These are phyloP conservation scores for Cystobasidium tubakii DNA, from an alignment of 768 basidiomycete genomes.

Conservation along the genomic window DNA sequence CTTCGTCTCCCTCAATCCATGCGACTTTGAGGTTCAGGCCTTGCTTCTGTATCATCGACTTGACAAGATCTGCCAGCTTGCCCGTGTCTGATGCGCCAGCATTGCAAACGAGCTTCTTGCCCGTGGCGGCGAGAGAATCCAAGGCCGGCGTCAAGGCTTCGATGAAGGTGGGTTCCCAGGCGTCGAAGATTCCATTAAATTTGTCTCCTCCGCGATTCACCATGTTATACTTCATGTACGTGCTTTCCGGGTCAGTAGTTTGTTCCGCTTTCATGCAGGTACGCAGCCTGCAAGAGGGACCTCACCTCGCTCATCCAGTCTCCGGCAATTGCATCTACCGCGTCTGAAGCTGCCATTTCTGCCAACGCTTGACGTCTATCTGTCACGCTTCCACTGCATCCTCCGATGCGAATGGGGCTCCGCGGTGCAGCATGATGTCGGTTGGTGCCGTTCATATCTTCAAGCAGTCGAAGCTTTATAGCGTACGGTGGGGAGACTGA, in stretches of 20 bases:
- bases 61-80: not conserved
- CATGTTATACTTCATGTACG: slow-evolving; percentile 11
- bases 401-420: not conserved
- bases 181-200: not conserved
- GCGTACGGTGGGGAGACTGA: too few species aligned
- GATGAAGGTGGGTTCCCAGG: slow-evolving; percentile 12
- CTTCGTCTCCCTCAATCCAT: slow-evolving; percentile 12
- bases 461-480: too few species aligned
- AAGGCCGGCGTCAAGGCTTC: slow-evolving; percentile 1
- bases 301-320: slow-evolving; percentile 22
- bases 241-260: too few species aligned
- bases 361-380: not conserved
- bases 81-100: slow-evolving; percentile 5
- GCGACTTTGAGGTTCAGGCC: not conserved
- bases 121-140: not conserved
- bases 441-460: not conserved
- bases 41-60: not conserved
- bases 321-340: slow-evolving; percentile 4
- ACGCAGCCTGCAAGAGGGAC: not conserved
- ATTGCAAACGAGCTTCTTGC: slow-evolving; percentile 2
- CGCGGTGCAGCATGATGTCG: not conserved
- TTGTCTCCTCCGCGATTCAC: not conserved
- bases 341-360: not conserved
- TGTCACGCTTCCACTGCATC: not conserved
- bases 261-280: not conserved